Percentiles rank a stretch among this genome's conserved stretches.
phyloP scores from a whole-genome alignment of 208 protist genomes.

The Trypanosoma mega region DNA sequence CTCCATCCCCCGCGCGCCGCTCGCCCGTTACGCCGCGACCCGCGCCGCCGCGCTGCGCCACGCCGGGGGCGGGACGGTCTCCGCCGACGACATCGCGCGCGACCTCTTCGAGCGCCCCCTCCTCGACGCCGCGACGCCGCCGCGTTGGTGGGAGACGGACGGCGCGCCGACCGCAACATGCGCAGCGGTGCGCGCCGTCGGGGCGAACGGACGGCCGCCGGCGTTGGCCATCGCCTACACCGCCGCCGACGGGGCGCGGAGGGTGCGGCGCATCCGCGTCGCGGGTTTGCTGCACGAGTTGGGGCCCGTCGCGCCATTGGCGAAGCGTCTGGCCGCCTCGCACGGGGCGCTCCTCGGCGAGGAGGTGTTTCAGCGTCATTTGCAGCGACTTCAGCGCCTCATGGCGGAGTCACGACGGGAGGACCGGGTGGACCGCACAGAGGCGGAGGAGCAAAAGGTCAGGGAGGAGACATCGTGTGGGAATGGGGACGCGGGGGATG shows the following conservation, averaged over 20 bases:
- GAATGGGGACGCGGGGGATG: no score
- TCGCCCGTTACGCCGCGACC: constrained; percentile 35
- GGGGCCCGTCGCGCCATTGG: constrained; percentile 44
- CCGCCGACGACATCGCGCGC: constrained; percentile 35
- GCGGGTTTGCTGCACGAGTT: constrained; percentile 22
- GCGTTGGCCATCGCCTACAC: constrained; percentile 66
- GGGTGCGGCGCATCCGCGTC: constrained; percentile 48
- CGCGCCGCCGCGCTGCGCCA: constrained; percentile 30
- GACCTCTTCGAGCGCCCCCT: constrained; percentile 50
- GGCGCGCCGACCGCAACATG: neutral
- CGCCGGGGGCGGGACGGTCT: constrained; percentile 28
- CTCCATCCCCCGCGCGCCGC: constrained; percentile 33
- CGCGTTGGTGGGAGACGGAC: constrained; percentile 54
- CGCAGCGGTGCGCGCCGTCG: constrained; percentile 28
- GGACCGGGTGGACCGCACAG: neutral
- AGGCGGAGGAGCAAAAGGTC: neutral
- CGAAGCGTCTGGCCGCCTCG: constrained; percentile 46
- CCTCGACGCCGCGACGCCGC: constrained; percentile 42
- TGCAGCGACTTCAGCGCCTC: constrained; percentile 67
- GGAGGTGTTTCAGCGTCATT: constrained; percentile 47
- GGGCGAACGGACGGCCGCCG: constrained; percentile 36
- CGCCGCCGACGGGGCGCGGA: constrained; percentile 8
- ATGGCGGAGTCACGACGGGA: constrained; percentile 3
- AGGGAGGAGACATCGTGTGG: neutral
- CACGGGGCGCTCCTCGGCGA: constrained; percentile 66